Percentiles rank a stretch among this genome's conserved stretches.
phyloP scores from a whole-genome alignment of 169 alveolate genomes.

The Miamiensis avidus region DNA sequence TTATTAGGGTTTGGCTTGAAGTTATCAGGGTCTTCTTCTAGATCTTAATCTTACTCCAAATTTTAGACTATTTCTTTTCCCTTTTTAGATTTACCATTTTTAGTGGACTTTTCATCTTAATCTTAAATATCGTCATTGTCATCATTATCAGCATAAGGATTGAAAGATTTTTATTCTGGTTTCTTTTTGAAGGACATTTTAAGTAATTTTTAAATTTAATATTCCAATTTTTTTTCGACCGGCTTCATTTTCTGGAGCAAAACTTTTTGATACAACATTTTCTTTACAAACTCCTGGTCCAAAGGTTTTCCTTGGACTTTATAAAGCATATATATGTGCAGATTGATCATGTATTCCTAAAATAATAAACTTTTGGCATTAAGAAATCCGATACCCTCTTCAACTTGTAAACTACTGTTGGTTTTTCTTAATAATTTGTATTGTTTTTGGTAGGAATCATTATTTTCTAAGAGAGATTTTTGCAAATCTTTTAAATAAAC shows the following conservation, averaged over 20 bases:
- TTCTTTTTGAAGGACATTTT: background rate
- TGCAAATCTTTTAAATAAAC: no score
- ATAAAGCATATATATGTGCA: background rate
- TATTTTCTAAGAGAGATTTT: background rate
- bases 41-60: background rate
- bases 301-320: background rate
- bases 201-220: no score
- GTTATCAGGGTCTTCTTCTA: background rate
- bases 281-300: background rate
- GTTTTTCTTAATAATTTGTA: no score
- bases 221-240: background rate
- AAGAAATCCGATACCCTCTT: background rate
- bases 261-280: background rate
- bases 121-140: no score
- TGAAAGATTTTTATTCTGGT: no score
- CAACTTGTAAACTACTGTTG: background rate
- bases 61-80: background rate
- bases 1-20: background rate
- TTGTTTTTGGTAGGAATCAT: background rate
- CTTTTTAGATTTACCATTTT: background rate
- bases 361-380: background rate
- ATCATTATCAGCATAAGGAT: background rate
- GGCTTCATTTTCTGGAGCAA: background rate
- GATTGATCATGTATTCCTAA: background rate
- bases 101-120: no score